phyloP scores from a whole-genome alignment of 2,329 filamentous ascomycete species.

The Verticillium klebahnii region DNA sequence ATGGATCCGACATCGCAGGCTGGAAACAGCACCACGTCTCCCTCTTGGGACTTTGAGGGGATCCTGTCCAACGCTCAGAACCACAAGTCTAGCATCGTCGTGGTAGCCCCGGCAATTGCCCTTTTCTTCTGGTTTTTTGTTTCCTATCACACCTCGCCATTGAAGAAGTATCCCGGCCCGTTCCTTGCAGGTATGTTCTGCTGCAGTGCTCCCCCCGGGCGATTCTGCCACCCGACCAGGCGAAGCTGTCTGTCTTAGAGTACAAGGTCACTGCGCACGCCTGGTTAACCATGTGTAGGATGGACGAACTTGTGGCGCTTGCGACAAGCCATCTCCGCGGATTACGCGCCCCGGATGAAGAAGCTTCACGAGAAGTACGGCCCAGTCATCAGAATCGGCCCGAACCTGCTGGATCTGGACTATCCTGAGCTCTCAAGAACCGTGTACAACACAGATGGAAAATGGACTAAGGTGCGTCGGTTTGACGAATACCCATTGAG shows the following conservation, averaged over 20 bases:
- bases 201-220: no score
- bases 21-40: neutral
- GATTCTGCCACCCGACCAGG: no score
- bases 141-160: slow-evolving; percentile 12
- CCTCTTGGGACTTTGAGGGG: neutral
- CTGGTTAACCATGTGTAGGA: slow-evolving; percentile 4
- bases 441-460: slow-evolving; percentile 20
- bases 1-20: neutral
- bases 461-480: slow-evolving; percentile 14
- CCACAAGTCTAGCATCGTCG: neutral
- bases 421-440: slow-evolving; percentile 20
- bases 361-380: slow-evolving; percentile 24
- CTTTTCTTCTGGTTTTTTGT: slow-evolving; percentile 4
- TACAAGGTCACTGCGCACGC: no score
- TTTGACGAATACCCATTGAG: no score
- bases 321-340: slow-evolving; percentile 13
- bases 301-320: slow-evolving; percentile 24
- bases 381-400: slow-evolving; percentile 22
- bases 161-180: slow-evolving; percentile 26
- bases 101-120: neutral
- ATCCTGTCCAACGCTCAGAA: neutral
- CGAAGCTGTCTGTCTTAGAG: no score
- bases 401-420: slow-evolving; percentile 22
- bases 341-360: slow-evolving; percentile 16
- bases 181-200: slow-evolving; percentile 20